Percentiles rank a stretch among this genome's conserved stretches.
These are phyloP conservation scores for Wickerhamiella dianesei DNA, from an alignment of 805 yeast genomes.

Conservation along the genomic window DNA sequence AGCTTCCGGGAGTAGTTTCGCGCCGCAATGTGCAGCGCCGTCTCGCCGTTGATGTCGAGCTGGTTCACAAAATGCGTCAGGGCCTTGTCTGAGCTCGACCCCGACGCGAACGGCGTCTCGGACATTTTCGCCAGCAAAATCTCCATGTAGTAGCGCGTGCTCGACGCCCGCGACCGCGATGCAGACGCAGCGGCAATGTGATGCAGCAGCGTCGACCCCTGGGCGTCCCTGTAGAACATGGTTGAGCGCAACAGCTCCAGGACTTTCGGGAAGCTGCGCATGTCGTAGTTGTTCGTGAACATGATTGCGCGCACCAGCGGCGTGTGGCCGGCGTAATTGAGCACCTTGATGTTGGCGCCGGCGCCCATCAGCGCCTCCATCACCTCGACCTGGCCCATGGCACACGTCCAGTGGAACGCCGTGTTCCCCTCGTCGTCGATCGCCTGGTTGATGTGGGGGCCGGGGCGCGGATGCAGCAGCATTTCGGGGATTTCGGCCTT, in stretches of 20 bases:
- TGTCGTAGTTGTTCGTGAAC: conserved; percentile 77
- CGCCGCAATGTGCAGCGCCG: conserved; percentile 70
- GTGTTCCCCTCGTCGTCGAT: conserved; percentile 94
- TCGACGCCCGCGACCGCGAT: conserved; percentile 53
- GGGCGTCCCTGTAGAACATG: conserved; percentile 63
- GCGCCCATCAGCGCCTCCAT: conserved; percentile 60
- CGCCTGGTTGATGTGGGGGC: conserved; percentile 58
- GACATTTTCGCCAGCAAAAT: conserved; percentile 59
- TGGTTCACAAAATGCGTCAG: conserved; percentile 40
- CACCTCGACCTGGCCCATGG: conserved; percentile 75
- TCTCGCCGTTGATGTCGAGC: conserved; percentile 71
- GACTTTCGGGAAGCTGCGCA: conserved; percentile 65
- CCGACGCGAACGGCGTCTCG: conserved; percentile 32
- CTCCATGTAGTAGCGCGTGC: conserved; percentile 74
- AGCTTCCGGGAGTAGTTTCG: conserved; percentile 38
- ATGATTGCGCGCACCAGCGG: conserved; percentile 74
- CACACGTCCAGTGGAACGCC: conserved; percentile 94
- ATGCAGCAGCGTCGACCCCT: conserved; percentile 65
- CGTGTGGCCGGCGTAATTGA: conserved; percentile 66
- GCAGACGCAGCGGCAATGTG: conserved; percentile 64
- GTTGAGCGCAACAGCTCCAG: conserved; percentile 65
- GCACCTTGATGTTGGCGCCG: conserved; percentile 54
- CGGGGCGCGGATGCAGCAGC: conserved; percentile 47
- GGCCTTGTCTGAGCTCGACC: conserved; percentile 36
- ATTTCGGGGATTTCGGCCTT: conserved; percentile 51